A percentile compares a stretch with the other conserved stretches of the same genome.
These are phyloP conservation scores for Lachancea kluyveri DNA, from an alignment of 805 yeast genomes.

Conservation along the genomic window DNA sequence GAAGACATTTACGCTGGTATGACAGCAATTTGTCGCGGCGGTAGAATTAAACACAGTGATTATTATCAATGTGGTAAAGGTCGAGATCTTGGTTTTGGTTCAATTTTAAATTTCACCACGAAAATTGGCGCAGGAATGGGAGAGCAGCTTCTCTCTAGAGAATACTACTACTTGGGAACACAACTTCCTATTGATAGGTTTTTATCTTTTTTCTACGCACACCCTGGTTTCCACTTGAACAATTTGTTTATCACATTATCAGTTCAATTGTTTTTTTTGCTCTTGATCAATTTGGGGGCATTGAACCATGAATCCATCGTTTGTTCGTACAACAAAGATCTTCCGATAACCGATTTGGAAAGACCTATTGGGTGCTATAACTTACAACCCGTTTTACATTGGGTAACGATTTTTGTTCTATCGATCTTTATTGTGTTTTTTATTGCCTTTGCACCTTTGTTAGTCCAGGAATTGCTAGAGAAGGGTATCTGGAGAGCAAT, in stretches of 20 bases:
- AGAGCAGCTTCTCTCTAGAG: constrained; percentile 87
- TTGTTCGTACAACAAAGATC: constrained; percentile 60
- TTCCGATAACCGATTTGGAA: constrained; percentile 68
- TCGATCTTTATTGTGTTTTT: constrained; percentile 91
- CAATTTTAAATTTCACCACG: constrained; percentile 87
- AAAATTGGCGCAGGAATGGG: constrained; percentile 99
- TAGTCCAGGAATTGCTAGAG: constrained; percentile 83
- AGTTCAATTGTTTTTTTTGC: constrained; percentile 78
- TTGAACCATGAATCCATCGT: constrained; percentile 63
- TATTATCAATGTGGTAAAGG: constrained; percentile 97
- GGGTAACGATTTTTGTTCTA: constrained; percentile 84
- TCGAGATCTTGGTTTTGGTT: constrained; percentile 87
- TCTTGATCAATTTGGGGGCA: constrained; percentile 74
- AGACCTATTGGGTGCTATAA: constrained; percentile 82
- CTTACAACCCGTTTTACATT: constrained; percentile 75
- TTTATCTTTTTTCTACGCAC: constrained; percentile 91
- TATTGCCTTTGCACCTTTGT: constrained; percentile 81
- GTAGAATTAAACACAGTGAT: constrained; percentile 91
- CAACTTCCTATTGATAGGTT: constrained; percentile 84
- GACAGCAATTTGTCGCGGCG: constrained; percentile 84
- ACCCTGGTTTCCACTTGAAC: constrained; percentile 92
- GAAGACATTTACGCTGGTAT: constrained; percentile 97
- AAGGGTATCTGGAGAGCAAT: constrained; percentile 75
- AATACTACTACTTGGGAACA: constrained; percentile 86
- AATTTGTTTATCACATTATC: constrained; percentile 83